Conservation (phyloP, 495 filamentous ascomycete species). For the Penicillium simplicissimum region DNA sequence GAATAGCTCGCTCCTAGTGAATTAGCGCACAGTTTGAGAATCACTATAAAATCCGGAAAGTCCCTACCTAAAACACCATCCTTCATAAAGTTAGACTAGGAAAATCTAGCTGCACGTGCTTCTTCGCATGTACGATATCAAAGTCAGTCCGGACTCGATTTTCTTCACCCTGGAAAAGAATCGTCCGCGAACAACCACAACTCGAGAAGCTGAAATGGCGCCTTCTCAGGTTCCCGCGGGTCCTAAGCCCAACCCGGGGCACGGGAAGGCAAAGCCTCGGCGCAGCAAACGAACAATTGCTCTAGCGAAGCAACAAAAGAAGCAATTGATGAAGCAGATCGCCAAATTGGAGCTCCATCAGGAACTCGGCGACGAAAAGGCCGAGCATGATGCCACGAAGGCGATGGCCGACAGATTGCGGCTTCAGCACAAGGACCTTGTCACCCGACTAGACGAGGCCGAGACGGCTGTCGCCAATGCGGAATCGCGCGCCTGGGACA, state of each 20-base stretch:
- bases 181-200: background rate
- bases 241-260: background rate
- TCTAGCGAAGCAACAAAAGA: background rate
- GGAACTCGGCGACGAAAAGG: background rate
- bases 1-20: background rate
- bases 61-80: background rate
- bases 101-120: no score
- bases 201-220: background rate
- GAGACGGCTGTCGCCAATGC: background rate
- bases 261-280: background rate
- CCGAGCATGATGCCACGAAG: background rate
- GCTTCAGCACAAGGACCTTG: background rate
- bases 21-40: background rate
- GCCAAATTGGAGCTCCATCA: background rate
- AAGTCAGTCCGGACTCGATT: background rate
- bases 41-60: background rate
- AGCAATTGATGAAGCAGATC: background rate
- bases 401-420: background rate
- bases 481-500: background rate
- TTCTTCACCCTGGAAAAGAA: background rate
- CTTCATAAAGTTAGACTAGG: no score
- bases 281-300: background rate
- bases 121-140: background rate
- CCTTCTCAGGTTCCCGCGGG: background rate
- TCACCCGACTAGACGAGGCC: background rate